Evolutionary conservation across 768 basidiomycete genomes (phyloP).

Genomic region (Tylopilus vinaceipallidus): DNA sequence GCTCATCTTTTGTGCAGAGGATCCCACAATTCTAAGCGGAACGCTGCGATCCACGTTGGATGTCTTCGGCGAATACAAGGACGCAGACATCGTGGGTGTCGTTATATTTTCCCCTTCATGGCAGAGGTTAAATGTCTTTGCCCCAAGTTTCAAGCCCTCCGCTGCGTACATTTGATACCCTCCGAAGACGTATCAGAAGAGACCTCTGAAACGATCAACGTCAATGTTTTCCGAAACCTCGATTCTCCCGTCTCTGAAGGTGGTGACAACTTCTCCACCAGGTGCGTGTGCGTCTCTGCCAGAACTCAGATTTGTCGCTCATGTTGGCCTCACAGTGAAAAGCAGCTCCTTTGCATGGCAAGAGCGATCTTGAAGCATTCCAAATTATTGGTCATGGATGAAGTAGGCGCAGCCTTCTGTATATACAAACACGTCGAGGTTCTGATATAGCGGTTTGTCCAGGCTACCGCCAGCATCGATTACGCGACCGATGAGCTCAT

Average conservation of each 20-base stretch:
- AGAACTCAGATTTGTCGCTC: neutral
- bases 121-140: too few species aligned
- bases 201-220: constrained; percentile 48
- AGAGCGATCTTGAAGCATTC: constrained; percentile 79
- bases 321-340: constrained; percentile 47
- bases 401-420: constrained; percentile 43
- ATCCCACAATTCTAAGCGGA: constrained; percentile 85
- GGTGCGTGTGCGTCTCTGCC: constrained; percentile 46
- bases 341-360: constrained; percentile 88
- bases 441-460: neutral
- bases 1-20: constrained; percentile 49
- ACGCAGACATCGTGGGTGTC: constrained; percentile 78
- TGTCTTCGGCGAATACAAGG: constrained; percentile 83
- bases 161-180: constrained; percentile 77
- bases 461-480: constrained; percentile 78
- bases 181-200: constrained; percentile 45
- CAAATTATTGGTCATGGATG: constrained; percentile 82
- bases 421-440: constrained; percentile 3
- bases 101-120: too few species aligned
- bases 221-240: constrained; percentile 73
- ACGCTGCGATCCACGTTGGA: constrained; percentile 79
- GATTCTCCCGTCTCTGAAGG: constrained; percentile 78
- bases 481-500: constrained; percentile 90
- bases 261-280: constrained; percentile 88
- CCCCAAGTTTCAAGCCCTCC: constrained; percentile 87